phyloP scores from a whole-genome alignment of 768 basidiomycete species.

The Termitomyces sp. region DNA sequence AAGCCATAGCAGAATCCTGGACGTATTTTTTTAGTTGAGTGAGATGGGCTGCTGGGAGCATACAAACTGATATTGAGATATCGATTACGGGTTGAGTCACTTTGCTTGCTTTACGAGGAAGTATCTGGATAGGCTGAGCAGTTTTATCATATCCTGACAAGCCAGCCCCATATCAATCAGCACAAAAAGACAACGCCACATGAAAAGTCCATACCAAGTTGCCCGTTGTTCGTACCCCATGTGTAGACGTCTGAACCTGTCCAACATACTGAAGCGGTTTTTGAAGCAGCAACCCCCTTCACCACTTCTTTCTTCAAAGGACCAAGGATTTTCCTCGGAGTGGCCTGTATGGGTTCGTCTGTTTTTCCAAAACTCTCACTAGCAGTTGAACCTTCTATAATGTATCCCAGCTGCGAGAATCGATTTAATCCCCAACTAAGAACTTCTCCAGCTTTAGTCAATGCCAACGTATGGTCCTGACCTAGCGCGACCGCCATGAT shows the following conservation, averaged over 20 bases:
- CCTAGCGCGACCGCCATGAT: conserved; percentile 75
- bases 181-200: background rate
- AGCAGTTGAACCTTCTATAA: conserved; percentile 48
- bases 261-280: conserved; percentile 87
- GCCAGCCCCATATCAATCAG: background rate
- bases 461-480: conserved; percentile 89
- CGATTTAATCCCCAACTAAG: conserved; percentile 90
- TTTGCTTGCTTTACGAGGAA: conserved; percentile 78
- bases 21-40: background rate
- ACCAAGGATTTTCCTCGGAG: conserved; percentile 69
- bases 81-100: conserved; percentile 64
- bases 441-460: conserved; percentile 78
- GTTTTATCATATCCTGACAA: conserved; percentile 67
- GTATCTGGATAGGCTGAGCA: conserved; percentile 66
- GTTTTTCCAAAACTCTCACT: conserved; percentile 29
- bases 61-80: conserved; percentile 68
- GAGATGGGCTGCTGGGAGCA: background rate
- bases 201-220: conserved; percentile 58
- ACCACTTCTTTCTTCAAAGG: conserved; percentile 75
- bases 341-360: conserved; percentile 74
- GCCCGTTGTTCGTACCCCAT: conserved; percentile 93
- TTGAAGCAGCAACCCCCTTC: conserved; percentile 79
- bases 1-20: conserved; percentile 80
- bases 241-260: conserved; percentile 68
- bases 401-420: conserved; percentile 85